Percentiles rank a stretch among this genome's conserved stretches.
These are phyloP conservation scores for Boeremia lycopersici DNA, from an alignment of 2,329 filamentous ascomycete species.

Conservation along the genomic window DNA sequence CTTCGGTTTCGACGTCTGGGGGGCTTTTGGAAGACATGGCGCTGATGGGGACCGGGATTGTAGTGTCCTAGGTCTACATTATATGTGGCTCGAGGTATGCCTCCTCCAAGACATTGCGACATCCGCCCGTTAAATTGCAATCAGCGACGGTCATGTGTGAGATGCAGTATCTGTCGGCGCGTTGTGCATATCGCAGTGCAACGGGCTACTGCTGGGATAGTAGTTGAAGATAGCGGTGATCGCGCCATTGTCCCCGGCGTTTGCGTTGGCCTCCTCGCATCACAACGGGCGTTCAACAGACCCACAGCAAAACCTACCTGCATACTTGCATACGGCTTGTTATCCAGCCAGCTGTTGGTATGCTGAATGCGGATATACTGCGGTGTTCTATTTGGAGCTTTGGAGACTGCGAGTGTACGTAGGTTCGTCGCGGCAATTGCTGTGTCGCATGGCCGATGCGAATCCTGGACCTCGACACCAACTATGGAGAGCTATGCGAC, in stretches of 20 bases:
- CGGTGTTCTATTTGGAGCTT: too few species aligned
- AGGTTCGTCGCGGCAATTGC: too few species aligned
- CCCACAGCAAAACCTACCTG: neutral
- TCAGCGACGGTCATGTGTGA: neutral
- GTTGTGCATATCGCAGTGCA: neutral
- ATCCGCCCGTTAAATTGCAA: conserved; percentile 1
- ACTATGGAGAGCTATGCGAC: neutral
- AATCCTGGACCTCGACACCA: neutral
- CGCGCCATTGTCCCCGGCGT: neutral
- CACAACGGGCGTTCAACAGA: neutral
- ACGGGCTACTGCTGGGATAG: neutral
- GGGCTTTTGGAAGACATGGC: conserved; percentile 17
- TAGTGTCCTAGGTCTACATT: neutral
- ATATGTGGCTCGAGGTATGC: neutral
- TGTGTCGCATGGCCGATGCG: neutral
- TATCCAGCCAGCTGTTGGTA: too few species aligned
- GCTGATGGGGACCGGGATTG: too few species aligned
- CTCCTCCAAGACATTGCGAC: conserved; percentile 3
- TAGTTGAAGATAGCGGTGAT: conserved; percentile 6
- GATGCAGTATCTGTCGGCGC: neutral
- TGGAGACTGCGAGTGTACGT: too few species aligned
- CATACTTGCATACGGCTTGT: neutral
- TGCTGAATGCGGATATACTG: too few species aligned
- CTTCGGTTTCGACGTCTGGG: neutral
- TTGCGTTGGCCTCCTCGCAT: too few species aligned